phyloP scores from a whole-genome alignment of 176 grass and related monocot genomes.

The Triticum dicoccoides region DNA sequence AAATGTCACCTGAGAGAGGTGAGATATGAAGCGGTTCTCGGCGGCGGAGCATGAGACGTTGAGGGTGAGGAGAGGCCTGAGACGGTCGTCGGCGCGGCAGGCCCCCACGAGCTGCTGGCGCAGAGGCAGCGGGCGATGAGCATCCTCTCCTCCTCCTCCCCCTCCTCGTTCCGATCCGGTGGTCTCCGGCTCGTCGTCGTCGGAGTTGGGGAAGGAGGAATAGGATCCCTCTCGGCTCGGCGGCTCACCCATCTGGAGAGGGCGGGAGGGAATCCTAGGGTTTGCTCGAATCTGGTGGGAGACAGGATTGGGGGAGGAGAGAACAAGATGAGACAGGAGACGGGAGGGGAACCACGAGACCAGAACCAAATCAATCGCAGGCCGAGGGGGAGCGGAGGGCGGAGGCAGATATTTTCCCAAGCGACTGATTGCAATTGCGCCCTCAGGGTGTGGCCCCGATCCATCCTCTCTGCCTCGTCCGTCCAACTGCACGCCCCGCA shows the following conservation, averaged over 20 bases:
- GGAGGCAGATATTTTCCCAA: not conserved
- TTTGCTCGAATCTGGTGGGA: not conserved
- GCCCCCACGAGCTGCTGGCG: conserved; percentile 72
- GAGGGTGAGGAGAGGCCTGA: conserved; percentile 55
- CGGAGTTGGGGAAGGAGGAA: not conserved
- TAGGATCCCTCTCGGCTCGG: conserved; percentile 15
- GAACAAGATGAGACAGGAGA: not conserved
- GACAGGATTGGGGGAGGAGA: not conserved
- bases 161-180: not conserved
- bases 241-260: not conserved
- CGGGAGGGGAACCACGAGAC: not conserved
- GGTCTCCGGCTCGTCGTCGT: conserved; percentile 27
- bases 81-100: conserved; percentile 83
- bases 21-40: conserved; percentile 71
- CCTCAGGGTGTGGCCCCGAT: not conserved
- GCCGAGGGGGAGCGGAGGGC: not conserved
- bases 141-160: not conserved
- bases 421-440: conserved; percentile 14
- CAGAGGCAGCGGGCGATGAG: conserved; percentile 31
- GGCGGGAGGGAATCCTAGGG: not conserved
- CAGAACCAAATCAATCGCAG: conserved; percentile 3
- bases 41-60: conserved; percentile 54
- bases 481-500: not conserved
- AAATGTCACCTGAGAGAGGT: conserved; percentile 63
- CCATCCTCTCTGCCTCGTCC: not conserved